Percentiles rank a stretch among this genome's conserved stretches.
phyloP scores from a whole-genome alignment of 2,329 filamentous ascomycete genomes.

The Hymenoscyphus linearis region DNA sequence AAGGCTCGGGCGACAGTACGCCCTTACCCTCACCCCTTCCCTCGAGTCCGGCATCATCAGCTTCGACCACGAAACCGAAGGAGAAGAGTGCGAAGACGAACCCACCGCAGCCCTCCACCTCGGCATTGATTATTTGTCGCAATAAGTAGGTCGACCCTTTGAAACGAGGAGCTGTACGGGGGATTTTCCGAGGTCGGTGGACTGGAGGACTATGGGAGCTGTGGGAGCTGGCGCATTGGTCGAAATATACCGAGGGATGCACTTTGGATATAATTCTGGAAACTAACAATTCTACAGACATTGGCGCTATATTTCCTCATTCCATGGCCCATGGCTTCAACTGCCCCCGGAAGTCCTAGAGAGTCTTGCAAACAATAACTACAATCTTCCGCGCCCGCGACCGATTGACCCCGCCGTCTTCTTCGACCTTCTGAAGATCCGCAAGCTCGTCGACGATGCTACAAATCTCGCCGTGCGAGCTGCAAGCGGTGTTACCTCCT shows the following conservation, averaged over 20 bases:
- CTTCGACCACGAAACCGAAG: constrained; percentile 23
- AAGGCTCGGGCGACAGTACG: constrained; percentile 20
- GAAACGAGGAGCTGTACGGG: background rate
- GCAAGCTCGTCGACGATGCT: constrained; percentile 73
- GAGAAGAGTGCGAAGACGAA: constrained; percentile 21
- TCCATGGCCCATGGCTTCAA: constrained; percentile 79
- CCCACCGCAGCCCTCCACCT: constrained; percentile 36
- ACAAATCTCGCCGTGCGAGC: constrained; percentile 73
- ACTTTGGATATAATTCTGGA: background rate
- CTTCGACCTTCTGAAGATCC: constrained; percentile 80
- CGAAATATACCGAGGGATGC: background rate
- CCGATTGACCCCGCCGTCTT: constrained; percentile 76
- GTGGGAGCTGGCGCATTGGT: background rate
- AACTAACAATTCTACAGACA: constrained; percentile 48
- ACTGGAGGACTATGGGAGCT: background rate
- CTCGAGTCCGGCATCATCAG: constrained; percentile 16
- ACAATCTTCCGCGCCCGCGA: constrained; percentile 67
- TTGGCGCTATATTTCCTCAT: constrained; percentile 80
- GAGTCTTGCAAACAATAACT: constrained; percentile 73
- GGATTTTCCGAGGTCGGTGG: background rate
- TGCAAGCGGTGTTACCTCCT: constrained; percentile 65
- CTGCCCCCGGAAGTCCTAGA: constrained; percentile 75
- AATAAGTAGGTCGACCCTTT: constrained; percentile 54
- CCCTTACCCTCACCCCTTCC: constrained; percentile 4
- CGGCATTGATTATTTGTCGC: constrained; percentile 56